A percentile compares a stretch with the other conserved stretches of the same genome.
Evolutionary conservation across 176 grass and related monocot genomes (phyloP).

Genomic region (Melocanna baccifera): DNA sequence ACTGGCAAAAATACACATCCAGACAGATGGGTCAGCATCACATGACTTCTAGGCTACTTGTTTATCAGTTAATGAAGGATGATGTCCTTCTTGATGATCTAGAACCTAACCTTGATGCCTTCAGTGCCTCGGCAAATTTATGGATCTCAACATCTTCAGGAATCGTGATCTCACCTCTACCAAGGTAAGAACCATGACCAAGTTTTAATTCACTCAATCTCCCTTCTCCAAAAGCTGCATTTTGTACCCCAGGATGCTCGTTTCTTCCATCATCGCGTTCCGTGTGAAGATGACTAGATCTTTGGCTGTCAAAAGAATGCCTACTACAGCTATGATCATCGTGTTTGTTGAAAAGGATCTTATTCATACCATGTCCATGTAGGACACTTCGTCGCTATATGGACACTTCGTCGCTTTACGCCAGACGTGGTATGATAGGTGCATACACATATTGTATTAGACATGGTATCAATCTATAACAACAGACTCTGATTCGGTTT

Average conservation of each 20-base stretch:
- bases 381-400: no score
- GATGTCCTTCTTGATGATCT: conserved; percentile 40
- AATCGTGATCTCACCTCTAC: not conserved
- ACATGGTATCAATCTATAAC: no score
- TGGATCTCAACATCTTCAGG: conserved; percentile 48
- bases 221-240: conserved; percentile 22
- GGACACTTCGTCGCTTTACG: no score
- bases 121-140: conserved; percentile 58
- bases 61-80: conserved; percentile 41
- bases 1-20: conserved; percentile 49
- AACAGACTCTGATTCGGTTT: no score
- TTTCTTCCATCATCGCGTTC: conserved; percentile 39
- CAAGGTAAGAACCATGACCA: conserved; percentile 25
- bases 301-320: conserved; percentile 36
- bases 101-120: conserved; percentile 32
- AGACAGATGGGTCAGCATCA: conserved; percentile 18
- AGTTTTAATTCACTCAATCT: conserved; percentile 15
- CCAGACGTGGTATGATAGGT: no score
- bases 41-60: conserved; percentile 33
- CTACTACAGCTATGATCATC: not conserved
- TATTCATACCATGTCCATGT: no score
- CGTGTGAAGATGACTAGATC: conserved; percentile 10
- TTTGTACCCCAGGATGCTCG: conserved; percentile 11
- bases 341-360: no score
- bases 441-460: no score